Evolutionary conservation across 208 protist species (phyloP).

Genomic region (Tritrichomonas foetus): DNA sequence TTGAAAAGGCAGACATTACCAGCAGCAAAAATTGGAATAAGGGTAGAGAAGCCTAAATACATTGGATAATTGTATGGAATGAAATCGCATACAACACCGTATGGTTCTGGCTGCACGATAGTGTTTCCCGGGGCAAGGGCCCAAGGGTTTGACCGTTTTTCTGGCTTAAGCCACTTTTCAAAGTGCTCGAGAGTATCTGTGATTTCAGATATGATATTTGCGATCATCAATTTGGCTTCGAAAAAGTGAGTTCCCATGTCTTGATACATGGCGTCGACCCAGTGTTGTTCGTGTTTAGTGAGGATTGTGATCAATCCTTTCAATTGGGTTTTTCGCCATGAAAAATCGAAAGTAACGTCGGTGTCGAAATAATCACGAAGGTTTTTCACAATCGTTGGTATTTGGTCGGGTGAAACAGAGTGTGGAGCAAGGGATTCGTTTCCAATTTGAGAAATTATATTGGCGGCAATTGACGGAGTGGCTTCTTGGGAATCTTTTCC

Average conservation of each 20-base stretch:
- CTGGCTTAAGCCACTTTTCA: conserved; percentile 53
- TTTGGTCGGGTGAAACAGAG: not conserved
- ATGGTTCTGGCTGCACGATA: conserved; percentile 61
- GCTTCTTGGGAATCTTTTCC: no score
- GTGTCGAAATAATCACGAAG: not conserved
- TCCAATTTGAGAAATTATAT: no score
- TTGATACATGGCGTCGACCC: conserved; percentile 45
- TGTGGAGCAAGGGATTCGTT: no score
- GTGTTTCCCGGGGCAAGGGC: conserved; percentile 52
- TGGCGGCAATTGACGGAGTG: no score
- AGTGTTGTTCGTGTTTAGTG: conserved; percentile 61
- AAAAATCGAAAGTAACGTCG: not conserved
- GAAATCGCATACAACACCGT: conserved; percentile 75
- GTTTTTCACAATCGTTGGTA: not conserved
- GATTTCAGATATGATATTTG: conserved; percentile 52
- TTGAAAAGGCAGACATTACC: conserved; percentile 77
- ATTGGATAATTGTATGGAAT: conserved; percentile 80
- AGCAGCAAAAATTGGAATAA: conserved; percentile 71
- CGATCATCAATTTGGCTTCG: conserved; percentile 49
- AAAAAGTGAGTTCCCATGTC: conserved; percentile 54
- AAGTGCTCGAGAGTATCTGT: conserved; percentile 51
- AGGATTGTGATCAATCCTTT: conserved; percentile 61
- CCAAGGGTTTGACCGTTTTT: conserved; percentile 47
- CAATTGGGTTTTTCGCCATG: conserved; percentile 57
- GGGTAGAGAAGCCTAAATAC: conserved; percentile 62